Evolutionary conservation across 2,329 filamentous ascomycete genomes (phyloP).

Genomic region (Bipolaris zeicola): DNA sequence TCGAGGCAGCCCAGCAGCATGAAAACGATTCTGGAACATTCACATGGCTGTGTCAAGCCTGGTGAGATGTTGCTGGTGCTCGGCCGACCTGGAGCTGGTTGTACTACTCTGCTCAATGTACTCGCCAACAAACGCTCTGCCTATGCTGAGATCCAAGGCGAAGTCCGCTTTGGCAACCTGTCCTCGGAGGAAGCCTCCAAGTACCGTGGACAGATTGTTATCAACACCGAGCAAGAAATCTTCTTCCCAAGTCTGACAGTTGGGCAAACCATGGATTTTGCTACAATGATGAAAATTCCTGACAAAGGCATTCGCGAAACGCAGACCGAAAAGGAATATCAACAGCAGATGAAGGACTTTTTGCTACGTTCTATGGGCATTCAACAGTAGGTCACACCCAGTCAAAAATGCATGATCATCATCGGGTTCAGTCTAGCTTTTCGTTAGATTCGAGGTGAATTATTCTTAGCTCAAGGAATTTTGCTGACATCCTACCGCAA

Average conservation of each 20-base stretch:
- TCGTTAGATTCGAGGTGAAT: background rate
- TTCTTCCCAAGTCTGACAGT: slow-evolving; percentile 78
- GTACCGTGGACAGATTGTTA: slow-evolving; percentile 47
- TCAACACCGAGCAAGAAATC: slow-evolving; percentile 78
- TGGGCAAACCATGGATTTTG: slow-evolving; percentile 74
- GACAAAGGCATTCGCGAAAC: slow-evolving; percentile 54
- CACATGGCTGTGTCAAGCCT: slow-evolving; percentile 3
- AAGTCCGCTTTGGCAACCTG: background rate
- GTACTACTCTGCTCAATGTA: slow-evolving; percentile 3
- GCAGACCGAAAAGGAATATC: slow-evolving; percentile 52
- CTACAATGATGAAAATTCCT: slow-evolving; percentile 62
- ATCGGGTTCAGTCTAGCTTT: background rate
- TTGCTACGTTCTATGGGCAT: slow-evolving; percentile 50
- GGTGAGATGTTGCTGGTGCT: slow-evolving; percentile 7
- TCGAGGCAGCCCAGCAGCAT: slow-evolving; percentile 14
- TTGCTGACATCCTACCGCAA: background rate
- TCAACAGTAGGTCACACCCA: slow-evolving; percentile 44
- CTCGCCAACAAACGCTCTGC: slow-evolving; percentile 6
- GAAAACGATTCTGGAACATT: slow-evolving; percentile 48
- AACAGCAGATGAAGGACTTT: slow-evolving; percentile 57
- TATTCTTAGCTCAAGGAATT: background rate
- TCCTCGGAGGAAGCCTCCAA: background rate
- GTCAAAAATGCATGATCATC: background rate
- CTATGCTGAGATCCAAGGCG: background rate
- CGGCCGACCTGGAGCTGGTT: slow-evolving; percentile 6